Base-by-base conservation (phyloP, 2,329 filamentous ascomycete species). In the Lachnellula occidentalis region DNA sequence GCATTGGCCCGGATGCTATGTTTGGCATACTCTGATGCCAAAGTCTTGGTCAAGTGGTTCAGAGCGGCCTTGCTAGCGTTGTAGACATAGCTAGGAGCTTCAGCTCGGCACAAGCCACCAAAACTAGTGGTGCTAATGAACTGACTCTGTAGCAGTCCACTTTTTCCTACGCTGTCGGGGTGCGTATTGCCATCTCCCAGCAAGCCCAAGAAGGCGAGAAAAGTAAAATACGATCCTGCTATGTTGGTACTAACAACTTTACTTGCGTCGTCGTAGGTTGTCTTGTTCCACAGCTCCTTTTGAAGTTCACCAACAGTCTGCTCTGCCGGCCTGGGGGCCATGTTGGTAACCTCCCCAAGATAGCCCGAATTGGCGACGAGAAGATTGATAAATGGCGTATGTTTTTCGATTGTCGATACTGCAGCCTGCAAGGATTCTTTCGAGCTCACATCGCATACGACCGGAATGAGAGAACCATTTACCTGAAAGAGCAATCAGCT, bases 341-440 rank as follows among this genome's bases (percentile, higher is more conserved):
- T 1, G 73, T 62, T 22, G 84, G 76, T 24, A 15, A 42, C 17
- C 15, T 15, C 15, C 15, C 39, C 39, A 2, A 19, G 39, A n/a
- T 15, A 9, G 1, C 85, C 85, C 2, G 84, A 82, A 58, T 78
- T 78, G 64, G 76, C 78, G 65, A 82, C 72, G 14, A 86, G 70
- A 39, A 87, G 76, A 58, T 83, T 80, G 59, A 88, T 75, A 63
- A 79, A 74, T 48, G 78, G 76, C 59, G 83, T 78, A 19, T 55
- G 41, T 11, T 45, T 51, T 5, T 75, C 68, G 49, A 87, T 71
- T 51, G 79, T 73, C 7, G 80, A 64, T 14, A 79, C 79, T 4
- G 85, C 73, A 2, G 74, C 73, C 53, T 79, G 72, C 19, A 88
- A 77, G 11, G 83, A 81, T 2, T 75, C 72, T 67, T 87, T 87